Evolutionary conservation across 192 early-diverging fungal genomes (phyloP).

Genomic region (Phlyctochytrium planicorne): DNA sequence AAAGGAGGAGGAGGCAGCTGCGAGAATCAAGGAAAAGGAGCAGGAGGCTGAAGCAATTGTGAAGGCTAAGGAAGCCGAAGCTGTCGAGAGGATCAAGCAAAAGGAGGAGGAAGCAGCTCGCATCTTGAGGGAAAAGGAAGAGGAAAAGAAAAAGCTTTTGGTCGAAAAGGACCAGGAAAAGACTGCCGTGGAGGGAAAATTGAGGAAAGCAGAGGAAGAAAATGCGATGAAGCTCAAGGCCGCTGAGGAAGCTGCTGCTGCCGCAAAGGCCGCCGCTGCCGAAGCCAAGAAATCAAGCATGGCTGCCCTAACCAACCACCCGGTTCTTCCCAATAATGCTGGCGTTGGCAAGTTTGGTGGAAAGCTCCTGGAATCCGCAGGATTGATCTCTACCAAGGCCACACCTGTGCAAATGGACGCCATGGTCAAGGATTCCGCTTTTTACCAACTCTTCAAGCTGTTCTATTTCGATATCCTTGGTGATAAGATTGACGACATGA

Average conservation of each 20-base stretch:
- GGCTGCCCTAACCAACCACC: not conserved
- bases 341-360: not conserved
- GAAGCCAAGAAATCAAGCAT: constrained; percentile 1
- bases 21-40: constrained; percentile 7
- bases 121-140: not conserved
- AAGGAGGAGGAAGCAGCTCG: not conserved
- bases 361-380: constrained; percentile 1
- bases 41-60: not conserved
- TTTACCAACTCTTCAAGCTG: constrained; percentile 8
- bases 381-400: not conserved
- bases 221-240: constrained; percentile 3
- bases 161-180: not conserved
- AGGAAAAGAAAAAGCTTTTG: not conserved
- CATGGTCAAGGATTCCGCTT: constrained; percentile 1
- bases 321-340: not conserved
- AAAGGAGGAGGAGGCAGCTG: not conserved
- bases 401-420: not conserved
- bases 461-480: not conserved
- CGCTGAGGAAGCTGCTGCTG: constrained; percentile 3
- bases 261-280: not conserved
- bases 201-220: not conserved
- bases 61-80: not conserved
- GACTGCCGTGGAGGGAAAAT: not conserved
- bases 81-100: not conserved
- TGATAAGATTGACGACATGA: not conserved